Evolutionary conservation across 2,329 filamentous ascomycete species (phyloP), one percentile per base, ranked within the genome.

Genomic region (Aureobasidium sp.): DNA sequence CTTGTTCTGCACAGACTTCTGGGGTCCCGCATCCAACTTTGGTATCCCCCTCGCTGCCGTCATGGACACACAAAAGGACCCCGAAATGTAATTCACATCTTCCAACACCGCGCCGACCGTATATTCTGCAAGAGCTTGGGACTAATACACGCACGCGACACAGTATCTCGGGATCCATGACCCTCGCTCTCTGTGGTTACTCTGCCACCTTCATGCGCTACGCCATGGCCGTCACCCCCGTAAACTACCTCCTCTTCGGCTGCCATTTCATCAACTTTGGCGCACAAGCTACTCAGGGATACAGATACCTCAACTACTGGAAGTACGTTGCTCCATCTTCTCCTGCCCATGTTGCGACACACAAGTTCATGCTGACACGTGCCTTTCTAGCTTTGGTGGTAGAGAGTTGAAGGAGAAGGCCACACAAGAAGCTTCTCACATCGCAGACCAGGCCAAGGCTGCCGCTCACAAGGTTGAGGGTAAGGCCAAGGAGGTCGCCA

Each of bases 221-320:
- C 76, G 76, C 85, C 63, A 72, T 87, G 65, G 84, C 85, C 64
- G 83, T 87, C 62, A 77, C 77, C 17, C 85, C 85, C 44, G 78
- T 78, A 69, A 87, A 87, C 76, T 86, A 86, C 76, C 82, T 87
- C 66, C 82, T 87, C 61, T 87, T 87, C 73, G 84, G 81, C 66
- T 87, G 84, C 77, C 85, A 87, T 74, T 75, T 82, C 64, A 79
- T 86, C 74, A 87, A 87, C 76, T 86, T 85, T 74, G 74, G 74
- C 66, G 82, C 82, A 49, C 85, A 87, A 73, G 66, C 77, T 48
- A 81, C 80, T 35, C 85, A 87, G 71, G 83, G 78, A 22, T 86
- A 85, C 74, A 77, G 85, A 60, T 87, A 83, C 70, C 64, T 85
- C 65, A 80, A 81, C 68, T 85, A 85, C 75, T 85, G 81, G 81